Base-by-base conservation (phyloP, 371 early-diverging fungal genomes). In the Choanephora cucurbitarum region DNA sequence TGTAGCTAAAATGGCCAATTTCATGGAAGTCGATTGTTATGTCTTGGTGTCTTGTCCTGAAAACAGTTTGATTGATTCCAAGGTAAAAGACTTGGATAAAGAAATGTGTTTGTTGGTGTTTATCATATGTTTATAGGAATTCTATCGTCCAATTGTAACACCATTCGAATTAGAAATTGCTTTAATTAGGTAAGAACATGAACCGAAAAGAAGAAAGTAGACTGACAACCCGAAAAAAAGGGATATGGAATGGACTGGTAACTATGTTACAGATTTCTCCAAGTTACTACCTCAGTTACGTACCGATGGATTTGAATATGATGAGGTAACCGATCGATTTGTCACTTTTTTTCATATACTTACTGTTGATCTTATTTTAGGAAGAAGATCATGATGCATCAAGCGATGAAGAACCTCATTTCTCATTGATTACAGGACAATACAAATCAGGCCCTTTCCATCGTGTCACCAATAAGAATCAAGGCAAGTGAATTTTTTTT, bases 21-120 rank as follows among this genome's bases (percentile, higher is more conserved):
- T 97, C 57, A 83, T 90, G 71, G 98, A 96, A 70, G 88, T 96
- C 40, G 93, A 97, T 58, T 84, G 85, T 17, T 96, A 90, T 71
- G 94, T 94, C 3, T 80, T 95, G 45, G 92, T 96, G 4, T 93
- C 95, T 14, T 97, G 97, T 62, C 93, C 96, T 21, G 95, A 97
- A 71, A 94, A 94, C 78, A 85, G 90, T 50, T 76, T 97, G 63
- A 86, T 96, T 52, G 97, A 97, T 70, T 88, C 91, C 44, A 89
- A 86, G 75, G 86, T 79, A 72, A 48, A n/a, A n/a, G n/a, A n/a
- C n/a, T n/a, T n/a, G n/a, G n/a, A n/a, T n/a, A n/a, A n/a, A n/a
- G n/a, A n/a, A n/a, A n/a, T n/a, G n/a, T n/a, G n/a, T n/a, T n/a
- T n/a, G n/a, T n/a, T n/a, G n/a, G n/a, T n/a, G n/a, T n/a, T n/a